Percentiles rank a stretch among this genome's conserved stretches.
Conservation (phyloP, 129 eudicot genomes). For the Oenanthe sinensis region DNA sequence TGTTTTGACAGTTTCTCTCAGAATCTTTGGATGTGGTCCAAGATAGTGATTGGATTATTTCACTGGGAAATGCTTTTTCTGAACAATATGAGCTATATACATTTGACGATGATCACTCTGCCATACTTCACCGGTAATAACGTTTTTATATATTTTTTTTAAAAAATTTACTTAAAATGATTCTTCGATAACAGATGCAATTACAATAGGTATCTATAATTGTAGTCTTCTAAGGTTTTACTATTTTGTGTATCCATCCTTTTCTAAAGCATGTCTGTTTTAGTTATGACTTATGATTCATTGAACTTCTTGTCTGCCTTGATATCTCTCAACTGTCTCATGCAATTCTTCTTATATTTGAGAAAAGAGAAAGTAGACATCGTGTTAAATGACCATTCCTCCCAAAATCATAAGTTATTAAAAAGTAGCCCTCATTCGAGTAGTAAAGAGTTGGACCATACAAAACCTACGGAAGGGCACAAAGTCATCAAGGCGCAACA, state of each 20-base stretch:
- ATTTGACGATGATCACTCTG: slow-evolving; percentile 85
- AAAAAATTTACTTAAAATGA: neutral
- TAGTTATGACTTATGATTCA: neutral
- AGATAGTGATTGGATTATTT: slow-evolving; percentile 80
- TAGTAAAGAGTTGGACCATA: too few relatives aligned
- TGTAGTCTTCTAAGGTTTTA: neutral
- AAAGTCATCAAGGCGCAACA: too few relatives aligned
- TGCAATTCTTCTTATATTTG: neutral
- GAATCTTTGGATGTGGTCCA: slow-evolving; percentile 93
- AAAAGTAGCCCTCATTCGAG: neutral
- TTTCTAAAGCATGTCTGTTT: neutral
- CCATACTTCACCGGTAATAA: slow-evolving; percentile 83
- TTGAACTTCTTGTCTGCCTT: neutral
- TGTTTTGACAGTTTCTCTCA: slow-evolving; percentile 62
- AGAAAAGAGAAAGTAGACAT: neutral
- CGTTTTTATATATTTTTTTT: neutral
- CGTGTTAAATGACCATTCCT: neutral
- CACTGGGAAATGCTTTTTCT: slow-evolving; percentile 84
- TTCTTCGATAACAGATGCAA: neutral
- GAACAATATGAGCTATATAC: slow-evolving; percentile 83
- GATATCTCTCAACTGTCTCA: neutral
- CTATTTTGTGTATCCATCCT: neutral
- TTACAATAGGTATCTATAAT: neutral
- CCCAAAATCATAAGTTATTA: neutral
- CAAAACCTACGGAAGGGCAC: too few relatives aligned